Percentiles rank a stretch among this genome's conserved stretches.
phyloP scores from a whole-genome alignment of 106 monocot species.

The Acorus gramineus region DNA sequence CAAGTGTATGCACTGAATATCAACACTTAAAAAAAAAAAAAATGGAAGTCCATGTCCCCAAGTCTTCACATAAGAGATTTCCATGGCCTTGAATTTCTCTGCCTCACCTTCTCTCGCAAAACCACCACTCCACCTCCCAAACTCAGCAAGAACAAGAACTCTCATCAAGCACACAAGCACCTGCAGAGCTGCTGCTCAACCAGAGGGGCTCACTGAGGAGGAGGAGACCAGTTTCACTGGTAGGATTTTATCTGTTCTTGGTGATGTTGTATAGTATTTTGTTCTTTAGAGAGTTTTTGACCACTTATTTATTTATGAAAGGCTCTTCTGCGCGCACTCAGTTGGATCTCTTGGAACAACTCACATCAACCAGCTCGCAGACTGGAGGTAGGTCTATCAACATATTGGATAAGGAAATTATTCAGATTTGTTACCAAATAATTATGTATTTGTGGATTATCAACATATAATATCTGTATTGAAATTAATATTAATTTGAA shows the following conservation, averaged over 20 bases:
- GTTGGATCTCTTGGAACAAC: slow-evolving; percentile 75
- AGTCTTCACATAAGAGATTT: not conserved
- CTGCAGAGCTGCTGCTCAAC: slow-evolving; percentile 19
- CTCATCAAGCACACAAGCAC: slow-evolving; percentile 9
- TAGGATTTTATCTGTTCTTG: not conserved
- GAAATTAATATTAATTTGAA: too few species aligned
- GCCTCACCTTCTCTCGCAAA: slow-evolving; percentile 22
- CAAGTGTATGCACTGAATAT: too few species aligned
- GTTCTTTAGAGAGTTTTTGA: too few species aligned
- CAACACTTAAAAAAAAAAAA: too few species aligned
- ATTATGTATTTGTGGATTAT: too few species aligned
- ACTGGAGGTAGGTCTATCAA: slow-evolving; percentile 14
- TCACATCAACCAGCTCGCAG: slow-evolving; percentile 28
- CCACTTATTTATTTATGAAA: not conserved
- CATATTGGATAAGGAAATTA: too few species aligned
- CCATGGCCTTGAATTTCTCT: slow-evolving; percentile 38
- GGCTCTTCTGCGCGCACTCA: slow-evolving; percentile 62
- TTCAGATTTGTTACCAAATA: too few species aligned
- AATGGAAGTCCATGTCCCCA: not conserved
- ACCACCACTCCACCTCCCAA: slow-evolving; percentile 1
- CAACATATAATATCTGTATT: too few species aligned
- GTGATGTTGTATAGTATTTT: too few species aligned
- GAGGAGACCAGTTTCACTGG: slow-evolving; percentile 13
- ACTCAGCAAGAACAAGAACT: not conserved
- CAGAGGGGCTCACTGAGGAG: slow-evolving; percentile 18